Percentiles rank a stretch among this genome's conserved stretches.
Evolutionary conservation across 225 moss, liverwort and hornwort species (phyloP).

Genomic region (Takakia lepidozioides): DNA sequence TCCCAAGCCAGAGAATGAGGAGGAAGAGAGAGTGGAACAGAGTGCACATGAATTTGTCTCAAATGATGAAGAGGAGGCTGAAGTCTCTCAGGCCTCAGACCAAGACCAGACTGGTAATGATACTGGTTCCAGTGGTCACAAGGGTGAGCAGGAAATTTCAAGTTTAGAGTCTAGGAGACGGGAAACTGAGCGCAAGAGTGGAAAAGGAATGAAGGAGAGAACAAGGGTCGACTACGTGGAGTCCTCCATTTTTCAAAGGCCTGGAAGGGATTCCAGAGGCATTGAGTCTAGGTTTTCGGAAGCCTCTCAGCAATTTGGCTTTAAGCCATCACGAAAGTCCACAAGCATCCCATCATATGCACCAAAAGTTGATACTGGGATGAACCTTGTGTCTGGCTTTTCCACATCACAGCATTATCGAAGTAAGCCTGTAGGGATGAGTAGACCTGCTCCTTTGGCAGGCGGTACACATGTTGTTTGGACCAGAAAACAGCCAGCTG

Average conservation of each 20-base stretch:
- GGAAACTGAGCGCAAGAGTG: slow-evolving; percentile 13
- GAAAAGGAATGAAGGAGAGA: slow-evolving; percentile 22
- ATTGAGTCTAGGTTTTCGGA: slow-evolving; percentile 33
- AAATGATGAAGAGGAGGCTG: background rate
- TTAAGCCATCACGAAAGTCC: slow-evolving; percentile 26
- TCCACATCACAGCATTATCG: slow-evolving; percentile 37
- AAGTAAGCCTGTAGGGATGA: slow-evolving; percentile 22
- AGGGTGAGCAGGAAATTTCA: slow-evolving; percentile 32
- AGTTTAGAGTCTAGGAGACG: slow-evolving; percentile 18
- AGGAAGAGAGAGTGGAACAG: slow-evolving; percentile 6
- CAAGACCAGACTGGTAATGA: slow-evolving; percentile 2
- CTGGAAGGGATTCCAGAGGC: slow-evolving; percentile 15
- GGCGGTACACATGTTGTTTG: slow-evolving; percentile 43
- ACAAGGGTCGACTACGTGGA: slow-evolving; percentile 31
- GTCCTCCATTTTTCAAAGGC: slow-evolving; percentile 19
- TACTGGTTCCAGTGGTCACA: background rate
- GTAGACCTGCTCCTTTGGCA: slow-evolving; percentile 12
- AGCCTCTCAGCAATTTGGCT: slow-evolving; percentile 19
- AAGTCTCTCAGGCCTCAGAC: background rate
- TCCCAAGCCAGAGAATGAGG: background rate
- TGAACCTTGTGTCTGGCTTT: slow-evolving; percentile 6
- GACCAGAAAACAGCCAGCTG: slow-evolving; percentile 46
- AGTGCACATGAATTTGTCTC: background rate
- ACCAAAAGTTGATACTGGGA: slow-evolving; percentile 19
- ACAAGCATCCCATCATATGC: slow-evolving; percentile 3